Percentiles rank a stretch among this genome's conserved stretches.
These are phyloP conservation scores for Cyclanthera cordifolia DNA, from an alignment of 306 rosid species.

Conservation along the genomic window DNA sequence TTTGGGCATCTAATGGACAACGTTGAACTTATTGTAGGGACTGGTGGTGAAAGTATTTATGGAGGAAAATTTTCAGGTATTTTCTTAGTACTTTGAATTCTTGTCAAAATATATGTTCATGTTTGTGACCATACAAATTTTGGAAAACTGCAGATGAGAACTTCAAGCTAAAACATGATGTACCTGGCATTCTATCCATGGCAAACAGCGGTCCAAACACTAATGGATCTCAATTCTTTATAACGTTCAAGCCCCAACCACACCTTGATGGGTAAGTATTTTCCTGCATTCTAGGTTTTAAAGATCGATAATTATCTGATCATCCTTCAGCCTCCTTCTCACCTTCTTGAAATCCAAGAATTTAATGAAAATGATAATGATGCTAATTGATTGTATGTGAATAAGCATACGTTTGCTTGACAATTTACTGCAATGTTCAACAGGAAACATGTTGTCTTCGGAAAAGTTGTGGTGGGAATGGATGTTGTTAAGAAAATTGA, in stretches of 20 bases:
- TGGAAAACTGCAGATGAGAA: conserved; percentile 63
- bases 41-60: conserved; percentile 94
- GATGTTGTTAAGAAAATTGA: conserved; percentile 71
- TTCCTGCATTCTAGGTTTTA: conserved; percentile 16
- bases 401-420: neutral
- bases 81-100: conserved; percentile 11
- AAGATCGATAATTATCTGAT: neutral
- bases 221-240: conserved; percentile 94
- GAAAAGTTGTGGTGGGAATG: conserved; percentile 68
- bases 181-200: conserved; percentile 86
- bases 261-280: conserved; percentile 79
- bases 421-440: conserved; percentile 13
- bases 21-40: conserved; percentile 56
- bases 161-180: conserved; percentile 67
- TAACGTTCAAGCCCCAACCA: conserved; percentile 70
- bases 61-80: conserved; percentile 94
- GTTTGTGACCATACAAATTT: neutral
- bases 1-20: conserved; percentile 27
- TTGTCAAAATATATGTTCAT: conserved; percentile 14
- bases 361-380: neutral
- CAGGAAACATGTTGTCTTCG: conserved; percentile 97
- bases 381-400: neutral
- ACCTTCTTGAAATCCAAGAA: neutral
- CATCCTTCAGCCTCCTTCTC: neutral
- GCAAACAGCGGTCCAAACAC: conserved; percentile 93